phyloP scores from a whole-genome alignment of 192 early-diverging fungal species.

The Coemansia sp. region DNA sequence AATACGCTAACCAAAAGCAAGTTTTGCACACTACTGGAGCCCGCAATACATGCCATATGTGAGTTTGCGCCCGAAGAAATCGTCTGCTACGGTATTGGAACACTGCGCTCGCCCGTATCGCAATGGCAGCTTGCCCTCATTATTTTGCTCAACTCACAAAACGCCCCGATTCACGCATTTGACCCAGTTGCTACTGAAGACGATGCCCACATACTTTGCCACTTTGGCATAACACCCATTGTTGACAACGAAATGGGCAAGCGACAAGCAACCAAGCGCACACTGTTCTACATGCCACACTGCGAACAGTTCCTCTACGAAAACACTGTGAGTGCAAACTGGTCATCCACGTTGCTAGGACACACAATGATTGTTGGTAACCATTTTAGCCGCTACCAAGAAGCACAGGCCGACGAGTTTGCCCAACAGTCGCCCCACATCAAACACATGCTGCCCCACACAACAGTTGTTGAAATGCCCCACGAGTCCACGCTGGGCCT shows the following conservation, averaged over 20 bases:
- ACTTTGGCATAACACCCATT: conserved; percentile 21
- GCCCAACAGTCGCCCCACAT: conserved; percentile 21
- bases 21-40: conserved; percentile 11
- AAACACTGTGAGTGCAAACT: conserved; percentile 41
- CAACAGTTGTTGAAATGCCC: conserved; percentile 17
- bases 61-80: conserved; percentile 36
- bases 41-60: background rate
- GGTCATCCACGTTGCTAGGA: conserved; percentile 9
- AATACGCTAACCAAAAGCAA: conserved; percentile 8
- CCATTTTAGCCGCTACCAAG: conserved; percentile 29
- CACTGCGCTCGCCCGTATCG: conserved; percentile 21
- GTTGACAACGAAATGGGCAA: conserved; percentile 33
- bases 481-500: conserved; percentile 26
- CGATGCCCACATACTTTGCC: conserved; percentile 14
- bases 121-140: conserved; percentile 48
- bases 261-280: conserved; percentile 14
- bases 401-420: conserved; percentile 21
- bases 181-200: conserved; percentile 18
- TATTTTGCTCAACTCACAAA: conserved; percentile 15
- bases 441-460: conserved; percentile 3
- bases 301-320: conserved; percentile 53
- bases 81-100: conserved; percentile 50
- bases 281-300: conserved; percentile 54
- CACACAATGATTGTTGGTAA: conserved; percentile 35
- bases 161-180: conserved; percentile 19